Evolutionary conservation across 495 filamentous ascomycete species (phyloP).

Genomic region (Xylaria curta): DNA sequence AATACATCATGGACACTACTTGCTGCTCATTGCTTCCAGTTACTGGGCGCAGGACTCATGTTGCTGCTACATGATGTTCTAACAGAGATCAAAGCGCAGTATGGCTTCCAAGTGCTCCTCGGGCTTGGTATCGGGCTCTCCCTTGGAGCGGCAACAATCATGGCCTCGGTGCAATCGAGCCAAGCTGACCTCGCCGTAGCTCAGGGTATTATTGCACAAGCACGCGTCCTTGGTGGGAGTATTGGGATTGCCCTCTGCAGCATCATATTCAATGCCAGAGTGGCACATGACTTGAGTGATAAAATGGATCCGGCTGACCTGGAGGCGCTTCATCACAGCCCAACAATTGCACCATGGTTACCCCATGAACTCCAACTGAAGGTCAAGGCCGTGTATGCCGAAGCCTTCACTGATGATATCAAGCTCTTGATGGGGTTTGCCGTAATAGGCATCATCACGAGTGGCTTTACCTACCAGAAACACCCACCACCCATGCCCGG

Average conservation of each 20-base stretch:
- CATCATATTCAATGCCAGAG: constrained; percentile 48
- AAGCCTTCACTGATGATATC: constrained; percentile 40
- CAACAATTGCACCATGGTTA: constrained; percentile 32
- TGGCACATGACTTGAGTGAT: constrained; percentile 30
- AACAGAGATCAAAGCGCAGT: constrained; percentile 42
- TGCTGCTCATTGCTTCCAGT: constrained; percentile 55
- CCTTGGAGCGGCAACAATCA: constrained; percentile 57
- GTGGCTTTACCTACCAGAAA: constrained; percentile 35
- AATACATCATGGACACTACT: constrained; percentile 59
- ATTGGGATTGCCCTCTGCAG: constrained; percentile 59
- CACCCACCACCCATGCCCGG: constrained; percentile 35
- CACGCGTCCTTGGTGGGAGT: constrained; percentile 63
- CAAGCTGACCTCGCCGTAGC: constrained; percentile 58
- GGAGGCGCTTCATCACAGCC: constrained; percentile 38
- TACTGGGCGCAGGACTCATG: constrained; percentile 58
- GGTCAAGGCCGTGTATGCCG: constrained; percentile 39
- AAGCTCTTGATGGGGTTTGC: constrained; percentile 41
- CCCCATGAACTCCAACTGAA: constrained; percentile 30
- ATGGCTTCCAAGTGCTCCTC: constrained; percentile 61
- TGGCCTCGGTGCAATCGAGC: constrained; percentile 56
- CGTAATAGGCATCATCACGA: constrained; percentile 37
- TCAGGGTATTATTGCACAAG: constrained; percentile 61
- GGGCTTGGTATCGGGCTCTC: constrained; percentile 61
- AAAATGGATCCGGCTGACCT: constrained; percentile 37
- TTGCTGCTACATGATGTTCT: constrained; percentile 43